phyloP scores from a whole-genome alignment of 2,329 filamentous ascomycete genomes.

The Aspergillus sp. region DNA sequence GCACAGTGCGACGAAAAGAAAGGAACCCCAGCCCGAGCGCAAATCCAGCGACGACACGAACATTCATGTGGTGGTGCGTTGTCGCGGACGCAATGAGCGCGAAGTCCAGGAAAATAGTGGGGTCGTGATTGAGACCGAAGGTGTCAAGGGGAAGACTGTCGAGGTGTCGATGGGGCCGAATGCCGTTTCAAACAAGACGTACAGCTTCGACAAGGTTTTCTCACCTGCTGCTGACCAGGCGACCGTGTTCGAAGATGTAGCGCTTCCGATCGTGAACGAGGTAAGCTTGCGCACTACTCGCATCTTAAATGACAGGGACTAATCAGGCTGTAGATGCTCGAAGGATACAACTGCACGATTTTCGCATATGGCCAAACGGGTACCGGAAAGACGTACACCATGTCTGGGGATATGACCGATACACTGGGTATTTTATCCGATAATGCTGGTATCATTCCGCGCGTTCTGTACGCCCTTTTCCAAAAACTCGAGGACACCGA shows the following conservation, averaged over 20 bases:
- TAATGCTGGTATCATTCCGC: conserved; percentile 90
- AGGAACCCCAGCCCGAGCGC: conserved; percentile 79
- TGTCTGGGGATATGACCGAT: conserved; percentile 96
- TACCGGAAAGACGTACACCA: conserved; percentile 98
- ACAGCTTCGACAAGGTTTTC: conserved; percentile 96
- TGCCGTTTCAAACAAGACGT: conserved; percentile 91
- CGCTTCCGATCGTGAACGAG: conserved; percentile 89
- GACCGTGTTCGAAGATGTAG: conserved; percentile 94
- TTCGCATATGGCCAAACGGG: conserved; percentile 98
- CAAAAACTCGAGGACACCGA: conserved; percentile 79
- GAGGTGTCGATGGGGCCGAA: conserved; percentile 90
- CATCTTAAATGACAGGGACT: background rate
- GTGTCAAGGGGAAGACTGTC: conserved; percentile 79
- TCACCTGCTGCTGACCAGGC: conserved; percentile 90
- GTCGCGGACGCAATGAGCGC: conserved; percentile 85
- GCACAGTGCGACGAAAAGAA: conserved; percentile 64
- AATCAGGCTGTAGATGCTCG: conserved; percentile 66
- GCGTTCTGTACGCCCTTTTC: conserved; percentile 84
- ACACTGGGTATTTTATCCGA: conserved; percentile 83
- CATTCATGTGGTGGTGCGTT: conserved; percentile 95
- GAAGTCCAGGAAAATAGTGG: conserved; percentile 94
- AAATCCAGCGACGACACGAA: conserved; percentile 80
- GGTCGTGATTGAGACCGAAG: conserved; percentile 83
- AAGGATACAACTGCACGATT: conserved; percentile 96
- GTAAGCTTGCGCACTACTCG: conserved; percentile 49